These are phyloP conservation scores for Spergularia azorica DNA, from an alignment of 179 eudicot genomes.

Conservation along the genomic window DNA sequence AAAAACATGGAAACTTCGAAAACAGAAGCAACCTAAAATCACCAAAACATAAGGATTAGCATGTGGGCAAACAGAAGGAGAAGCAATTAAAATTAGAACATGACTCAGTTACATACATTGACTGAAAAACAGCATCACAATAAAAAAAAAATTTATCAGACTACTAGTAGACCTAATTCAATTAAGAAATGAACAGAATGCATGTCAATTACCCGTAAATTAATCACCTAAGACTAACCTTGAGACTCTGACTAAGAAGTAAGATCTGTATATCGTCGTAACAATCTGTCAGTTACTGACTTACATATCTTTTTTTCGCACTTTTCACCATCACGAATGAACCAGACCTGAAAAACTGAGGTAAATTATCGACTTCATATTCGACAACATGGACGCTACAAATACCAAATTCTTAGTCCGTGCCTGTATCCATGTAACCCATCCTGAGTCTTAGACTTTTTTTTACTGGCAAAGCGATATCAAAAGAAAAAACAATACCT, in stretches of 20 bases:
- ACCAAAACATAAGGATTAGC: slow-evolving; percentile 17
- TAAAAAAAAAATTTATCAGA: neutral
- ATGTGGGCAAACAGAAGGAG: slow-evolving; percentile 17
- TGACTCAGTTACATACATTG: neutral
- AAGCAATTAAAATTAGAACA: slow-evolving; percentile 13
- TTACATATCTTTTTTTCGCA: neutral
- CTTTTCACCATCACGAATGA: too few species aligned
- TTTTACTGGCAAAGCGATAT: too few species aligned
- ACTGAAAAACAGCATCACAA: neutral
- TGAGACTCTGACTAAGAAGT: neutral
- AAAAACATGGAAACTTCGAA: slow-evolving; percentile 7
- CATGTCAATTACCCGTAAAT: neutral
- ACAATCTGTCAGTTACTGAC: too few species aligned
- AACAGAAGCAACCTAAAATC: slow-evolving; percentile 15
- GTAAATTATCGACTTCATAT: too few species aligned
- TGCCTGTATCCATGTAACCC: too few species aligned
- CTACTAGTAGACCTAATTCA: neutral
- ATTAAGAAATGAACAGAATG: neutral
- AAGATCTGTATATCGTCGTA: too few species aligned
- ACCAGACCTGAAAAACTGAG: too few species aligned
- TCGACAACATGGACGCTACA: too few species aligned
- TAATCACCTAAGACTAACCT: neutral
- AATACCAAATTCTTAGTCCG: too few species aligned
- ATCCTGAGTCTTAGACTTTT: too few species aligned
- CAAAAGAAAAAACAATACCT: neutral